phyloP scores from a whole-genome alignment of 164 flowering plant species.

The Magnolia sinica region DNA sequence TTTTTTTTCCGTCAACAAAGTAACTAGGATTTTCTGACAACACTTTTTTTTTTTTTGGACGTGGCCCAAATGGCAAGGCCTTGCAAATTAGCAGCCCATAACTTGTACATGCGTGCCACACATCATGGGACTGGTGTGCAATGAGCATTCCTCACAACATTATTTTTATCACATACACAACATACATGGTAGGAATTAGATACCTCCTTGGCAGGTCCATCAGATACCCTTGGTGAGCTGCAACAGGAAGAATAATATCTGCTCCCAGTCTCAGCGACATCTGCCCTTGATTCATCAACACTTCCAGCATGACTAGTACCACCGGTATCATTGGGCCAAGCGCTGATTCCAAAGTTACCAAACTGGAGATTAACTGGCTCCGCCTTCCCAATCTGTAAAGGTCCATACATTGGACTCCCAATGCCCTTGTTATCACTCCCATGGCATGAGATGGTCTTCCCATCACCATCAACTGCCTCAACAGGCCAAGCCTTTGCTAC shows the following conservation, averaged over 20 bases:
- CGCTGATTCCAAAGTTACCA: conserved; percentile 80
- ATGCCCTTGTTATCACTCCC: conserved; percentile 39
- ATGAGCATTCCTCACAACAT: too few relatives aligned
- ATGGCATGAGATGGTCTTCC: conserved; percentile 31
- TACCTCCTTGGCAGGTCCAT: conserved; percentile 84
- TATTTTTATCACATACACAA: too few relatives aligned
- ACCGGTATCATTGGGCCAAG: conserved; percentile 73
- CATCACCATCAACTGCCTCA: conserved; percentile 40
- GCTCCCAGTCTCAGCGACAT: conserved; percentile 71
- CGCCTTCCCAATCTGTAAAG: conserved; percentile 61
- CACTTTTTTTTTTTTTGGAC: too few relatives aligned
- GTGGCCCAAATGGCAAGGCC: too few relatives aligned
- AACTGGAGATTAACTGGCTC: conserved; percentile 85
- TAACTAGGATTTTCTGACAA: too few relatives aligned
- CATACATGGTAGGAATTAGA: not conserved
- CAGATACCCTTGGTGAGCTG: conserved; percentile 82
- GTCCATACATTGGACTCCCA: conserved; percentile 65
- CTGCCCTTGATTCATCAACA: conserved; percentile 63
- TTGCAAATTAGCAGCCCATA: too few relatives aligned
- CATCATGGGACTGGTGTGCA: too few relatives aligned
- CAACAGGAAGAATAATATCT: conserved; percentile 77
- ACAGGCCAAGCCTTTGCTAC: conserved; percentile 93
- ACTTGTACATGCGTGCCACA: too few relatives aligned
- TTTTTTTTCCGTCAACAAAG: too few relatives aligned
- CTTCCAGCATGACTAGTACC: conserved; percentile 83